Conservation (phyloP, 257 asterid species). For the Schizonepeta tenuifolia region DNA sequence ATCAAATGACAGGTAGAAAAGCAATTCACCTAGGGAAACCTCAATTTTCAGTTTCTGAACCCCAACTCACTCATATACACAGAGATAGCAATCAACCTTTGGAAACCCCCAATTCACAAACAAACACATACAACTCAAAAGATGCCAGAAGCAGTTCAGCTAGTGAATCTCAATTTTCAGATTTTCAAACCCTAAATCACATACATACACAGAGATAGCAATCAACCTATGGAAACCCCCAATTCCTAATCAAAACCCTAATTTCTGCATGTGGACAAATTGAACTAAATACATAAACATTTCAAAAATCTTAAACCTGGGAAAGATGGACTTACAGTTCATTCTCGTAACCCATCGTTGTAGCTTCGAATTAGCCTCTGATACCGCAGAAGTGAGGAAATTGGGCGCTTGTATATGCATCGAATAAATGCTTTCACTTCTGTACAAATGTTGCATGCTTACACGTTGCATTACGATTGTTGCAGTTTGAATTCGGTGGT, state of each 20-base stretch:
- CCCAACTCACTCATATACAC: conserved; percentile 24
- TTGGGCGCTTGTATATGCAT: neutral
- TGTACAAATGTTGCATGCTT: neutral
- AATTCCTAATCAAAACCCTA: conserved; percentile 14
- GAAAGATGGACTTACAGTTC: conserved; percentile 57
- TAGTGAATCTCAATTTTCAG: conserved; percentile 8
- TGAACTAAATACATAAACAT: conserved; percentile 25
- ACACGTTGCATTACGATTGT: neutral
- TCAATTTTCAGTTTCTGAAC: conserved; percentile 8
- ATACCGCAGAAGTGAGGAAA: conserved; percentile 1
- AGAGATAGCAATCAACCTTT: conserved; percentile 6
- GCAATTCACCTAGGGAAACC: conserved; percentile 2
- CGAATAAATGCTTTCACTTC: neutral
- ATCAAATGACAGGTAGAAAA: neutral
- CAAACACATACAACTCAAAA: neutral
- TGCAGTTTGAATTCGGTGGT: neutral
- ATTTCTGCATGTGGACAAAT: neutral
- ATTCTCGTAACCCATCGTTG: conserved; percentile 56
- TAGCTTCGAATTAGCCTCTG: neutral
- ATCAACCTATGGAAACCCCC: conserved; percentile 12
- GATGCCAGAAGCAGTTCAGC: conserved; percentile 10
- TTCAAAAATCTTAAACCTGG: neutral
- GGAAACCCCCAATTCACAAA: conserved; percentile 5
- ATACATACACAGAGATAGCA: conserved; percentile 11
- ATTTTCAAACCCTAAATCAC: conserved; percentile 24